Conservation (phyloP, 495 filamentous ascomycete genomes). For the Neohortaea acidophila region DNA sequence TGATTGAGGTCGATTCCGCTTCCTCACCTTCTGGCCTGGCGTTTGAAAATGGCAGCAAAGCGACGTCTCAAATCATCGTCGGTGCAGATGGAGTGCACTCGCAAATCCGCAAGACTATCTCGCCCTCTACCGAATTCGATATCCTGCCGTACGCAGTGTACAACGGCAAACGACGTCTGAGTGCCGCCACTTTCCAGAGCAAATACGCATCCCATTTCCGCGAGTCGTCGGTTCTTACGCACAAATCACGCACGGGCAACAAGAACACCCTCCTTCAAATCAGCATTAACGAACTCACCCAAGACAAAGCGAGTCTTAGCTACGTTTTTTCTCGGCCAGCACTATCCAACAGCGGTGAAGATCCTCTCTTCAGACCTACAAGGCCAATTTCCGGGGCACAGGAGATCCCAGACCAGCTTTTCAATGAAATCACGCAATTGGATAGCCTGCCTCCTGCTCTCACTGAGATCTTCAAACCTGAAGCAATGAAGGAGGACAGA, state of each 20-base stretch:
- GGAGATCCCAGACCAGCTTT: slow-evolving; percentile 25
- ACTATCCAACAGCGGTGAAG: background rate
- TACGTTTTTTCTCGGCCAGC: slow-evolving; percentile 30
- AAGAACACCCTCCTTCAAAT: slow-evolving; percentile 23
- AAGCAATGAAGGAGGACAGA: slow-evolving; percentile 22
- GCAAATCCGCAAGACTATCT: slow-evolving; percentile 18
- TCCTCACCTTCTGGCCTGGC: background rate
- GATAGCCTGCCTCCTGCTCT: slow-evolving; percentile 21
- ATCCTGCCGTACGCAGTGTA: slow-evolving; percentile 30
- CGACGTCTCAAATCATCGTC: slow-evolving; percentile 20
- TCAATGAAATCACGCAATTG: slow-evolving; percentile 22
- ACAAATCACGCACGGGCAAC: too few relatives aligned
- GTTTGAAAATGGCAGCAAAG: slow-evolving; percentile 11
- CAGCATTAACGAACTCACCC: slow-evolving; percentile 16
- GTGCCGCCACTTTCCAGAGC: slow-evolving; percentile 12
- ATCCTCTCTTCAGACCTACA: slow-evolving; percentile 26
- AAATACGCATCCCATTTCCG: slow-evolving; percentile 13
- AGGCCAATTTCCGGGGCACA: slow-evolving; percentile 20
- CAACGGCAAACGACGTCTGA: slow-evolving; percentile 26
- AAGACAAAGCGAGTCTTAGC: slow-evolving; percentile 16
- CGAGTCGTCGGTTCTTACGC: slow-evolving; percentile 10
- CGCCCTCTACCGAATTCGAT: slow-evolving; percentile 16
- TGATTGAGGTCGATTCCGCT: slow-evolving; percentile 11
- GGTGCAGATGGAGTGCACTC: slow-evolving; percentile 31
- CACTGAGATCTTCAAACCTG: slow-evolving; percentile 22